A percentile compares a stretch with the other conserved stretches of the same genome.
Evolutionary conservation across 1,284 basidiomycete genomes (phyloP).

Genomic region (Rhodotorula sp.): DNA sequence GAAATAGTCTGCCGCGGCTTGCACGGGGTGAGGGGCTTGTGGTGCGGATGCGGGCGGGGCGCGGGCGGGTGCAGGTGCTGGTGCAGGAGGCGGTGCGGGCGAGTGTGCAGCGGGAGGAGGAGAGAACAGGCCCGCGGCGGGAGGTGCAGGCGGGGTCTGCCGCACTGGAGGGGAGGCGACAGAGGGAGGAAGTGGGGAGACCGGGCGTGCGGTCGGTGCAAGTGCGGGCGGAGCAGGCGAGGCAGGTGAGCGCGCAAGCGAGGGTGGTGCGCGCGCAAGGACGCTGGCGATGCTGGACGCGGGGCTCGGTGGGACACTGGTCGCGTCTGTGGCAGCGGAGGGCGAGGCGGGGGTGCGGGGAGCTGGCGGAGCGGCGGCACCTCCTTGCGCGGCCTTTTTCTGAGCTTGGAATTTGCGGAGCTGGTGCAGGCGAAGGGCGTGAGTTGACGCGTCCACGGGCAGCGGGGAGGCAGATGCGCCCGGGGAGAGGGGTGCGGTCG

Average conservation of each 20-base stretch:
- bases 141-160: not conserved
- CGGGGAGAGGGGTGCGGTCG: not conserved
- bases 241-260: not conserved
- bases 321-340: not conserved
- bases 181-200: not conserved
- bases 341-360: not conserved
- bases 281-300: not conserved
- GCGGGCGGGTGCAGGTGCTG: not conserved
- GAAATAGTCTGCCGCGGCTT: slow-evolving; percentile 2
- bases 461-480: not conserved
- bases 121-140: not conserved
- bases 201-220: too few relatives aligned
- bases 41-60: not conserved
- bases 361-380: not conserved
- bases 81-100: not conserved
- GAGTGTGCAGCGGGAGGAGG: not conserved
- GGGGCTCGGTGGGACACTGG: slow-evolving; percentile 11
- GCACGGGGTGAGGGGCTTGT: not conserved
- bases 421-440: slow-evolving; percentile 26
- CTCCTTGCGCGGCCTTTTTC: slow-evolving; percentile 25
- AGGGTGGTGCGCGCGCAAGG: not conserved
- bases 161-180: not conserved
- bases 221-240: not conserved
- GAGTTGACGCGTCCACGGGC: slow-evolving; percentile 11
- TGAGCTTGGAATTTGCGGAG: slow-evolving; percentile 44